phyloP scores from a whole-genome alignment of 371 early-diverging fungal species.

The Circinella umbellata region DNA sequence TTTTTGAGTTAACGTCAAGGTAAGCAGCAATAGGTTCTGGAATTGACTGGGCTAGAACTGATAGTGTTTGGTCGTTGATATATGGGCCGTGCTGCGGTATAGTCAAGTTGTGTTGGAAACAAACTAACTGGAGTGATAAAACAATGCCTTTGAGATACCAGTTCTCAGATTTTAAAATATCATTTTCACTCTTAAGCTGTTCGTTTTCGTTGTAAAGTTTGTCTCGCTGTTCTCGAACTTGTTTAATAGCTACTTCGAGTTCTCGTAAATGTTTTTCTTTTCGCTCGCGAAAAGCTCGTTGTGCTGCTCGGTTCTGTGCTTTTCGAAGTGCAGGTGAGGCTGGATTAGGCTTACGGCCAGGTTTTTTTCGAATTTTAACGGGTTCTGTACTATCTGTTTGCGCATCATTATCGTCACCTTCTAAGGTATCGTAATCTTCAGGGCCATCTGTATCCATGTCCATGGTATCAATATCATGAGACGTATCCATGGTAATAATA shows the following conservation, averaged over 20 bases:
- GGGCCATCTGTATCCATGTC: not conserved
- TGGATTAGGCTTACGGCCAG: constrained; percentile 86
- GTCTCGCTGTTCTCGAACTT: constrained; percentile 65
- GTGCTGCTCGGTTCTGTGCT: constrained; percentile 84
- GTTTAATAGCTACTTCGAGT: constrained; percentile 69
- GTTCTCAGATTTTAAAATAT: constrained; percentile 67
- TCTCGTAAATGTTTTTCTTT: constrained; percentile 75
- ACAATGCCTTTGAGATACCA: constrained; percentile 63
- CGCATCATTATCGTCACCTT: not conserved
- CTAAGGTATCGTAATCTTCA: not conserved
- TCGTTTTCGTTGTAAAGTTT: constrained; percentile 53
- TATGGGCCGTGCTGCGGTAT: constrained; percentile 54
- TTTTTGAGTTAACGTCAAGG: constrained; percentile 45
- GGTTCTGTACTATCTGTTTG: constrained; percentile 15
- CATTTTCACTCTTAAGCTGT: constrained; percentile 56
- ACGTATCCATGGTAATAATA: not conserved
- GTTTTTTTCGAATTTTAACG: constrained; percentile 66
- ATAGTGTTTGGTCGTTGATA: constrained; percentile 45
- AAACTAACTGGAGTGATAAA: constrained; percentile 56
- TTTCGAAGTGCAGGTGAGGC: constrained; percentile 76
- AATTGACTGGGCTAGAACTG: constrained; percentile 45
- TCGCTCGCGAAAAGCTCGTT: constrained; percentile 83
- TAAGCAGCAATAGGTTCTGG: constrained; percentile 50
- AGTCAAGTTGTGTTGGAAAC: constrained; percentile 48
- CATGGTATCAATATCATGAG: constrained; percentile 1